Conservation (phyloP, 345 rosid genomes). For the Cochlearia excelsa region DNA sequence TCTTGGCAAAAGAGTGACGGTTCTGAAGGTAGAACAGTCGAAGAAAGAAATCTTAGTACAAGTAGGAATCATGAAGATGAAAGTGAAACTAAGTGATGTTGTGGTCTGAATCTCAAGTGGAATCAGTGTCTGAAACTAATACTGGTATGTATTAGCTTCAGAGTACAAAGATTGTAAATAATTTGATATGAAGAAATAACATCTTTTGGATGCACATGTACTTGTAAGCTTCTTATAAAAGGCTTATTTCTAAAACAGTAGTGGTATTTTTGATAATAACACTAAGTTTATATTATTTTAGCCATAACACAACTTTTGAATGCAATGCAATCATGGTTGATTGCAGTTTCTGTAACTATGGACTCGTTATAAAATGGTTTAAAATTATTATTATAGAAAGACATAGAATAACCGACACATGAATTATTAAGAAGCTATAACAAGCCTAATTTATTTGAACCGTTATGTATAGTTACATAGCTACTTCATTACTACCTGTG, state of each 20-base stretch:
- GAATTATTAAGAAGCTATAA: too few species aligned
- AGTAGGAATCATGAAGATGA: conserved; percentile 81
- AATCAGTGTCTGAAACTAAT: not conserved
- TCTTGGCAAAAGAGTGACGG: conserved; percentile 66
- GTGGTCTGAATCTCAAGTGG: conserved; percentile 18
- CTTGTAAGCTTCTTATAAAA: conserved; percentile 3
- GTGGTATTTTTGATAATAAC: too few species aligned
- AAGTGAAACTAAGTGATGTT: conserved; percentile 57
- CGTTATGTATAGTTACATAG: too few species aligned
- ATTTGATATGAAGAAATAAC: conserved; percentile 1
- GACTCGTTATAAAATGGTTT: too few species aligned
- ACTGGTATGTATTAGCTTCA: conserved; percentile 1
- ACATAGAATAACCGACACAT: too few species aligned
- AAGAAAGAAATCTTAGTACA: conserved; percentile 74
- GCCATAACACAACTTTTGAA: too few species aligned
- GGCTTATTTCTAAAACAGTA: not conserved
- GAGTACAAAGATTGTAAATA: conserved; percentile 16
- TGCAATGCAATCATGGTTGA: too few species aligned
- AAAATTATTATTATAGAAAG: too few species aligned
- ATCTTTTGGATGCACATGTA: conserved; percentile 23
- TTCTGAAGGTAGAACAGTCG: conserved; percentile 60
- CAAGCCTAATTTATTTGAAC: too few species aligned
- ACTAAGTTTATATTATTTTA: too few species aligned
- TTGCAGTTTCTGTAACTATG: too few species aligned
- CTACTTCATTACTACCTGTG: too few species aligned